Evolutionary conservation across 768 basidiomycete genomes (phyloP), one percentile per base, ranked within the genome.

Genomic region (Mycena sanguinolenta): DNA sequence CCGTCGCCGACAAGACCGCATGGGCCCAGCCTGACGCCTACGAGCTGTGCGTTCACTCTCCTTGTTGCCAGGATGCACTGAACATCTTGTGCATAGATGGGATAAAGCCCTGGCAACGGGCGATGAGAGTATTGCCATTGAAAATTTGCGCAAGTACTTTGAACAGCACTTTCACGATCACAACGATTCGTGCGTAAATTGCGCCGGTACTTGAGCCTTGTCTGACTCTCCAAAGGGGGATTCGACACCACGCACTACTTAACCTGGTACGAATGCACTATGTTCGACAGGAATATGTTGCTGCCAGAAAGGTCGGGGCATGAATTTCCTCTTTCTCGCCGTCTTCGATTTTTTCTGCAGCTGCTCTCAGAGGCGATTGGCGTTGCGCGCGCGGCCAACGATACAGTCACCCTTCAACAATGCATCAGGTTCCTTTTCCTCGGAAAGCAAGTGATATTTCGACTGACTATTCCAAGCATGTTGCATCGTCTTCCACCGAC

Each of bases 111-210:
- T 86, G n/a, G 83, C 86, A 16, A 86, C 87, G 7, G 92, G 92
- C 0, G 94, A 95, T 78, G 90, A 90, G 70, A 89, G 88, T 53
- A 73, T 86, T 12, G 93, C 93, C 0, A 84, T 88, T 3, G 93
- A 94, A 72, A 91, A 89, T 73, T 80, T 96, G 44, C 87, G 94
- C 38, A 83, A 88, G 61, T 96, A 93, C 78, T 96, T 95, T 73
- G 94, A 95, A 77, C 95, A 95, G 69, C 91, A 89, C 75, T 96
- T 96, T 75, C 91, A 95, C 71, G 90, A 92, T 65, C 86, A 84
- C 38, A 91, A 89, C 71, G 94, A 95, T 78, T 95, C 93, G 94
- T 95, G 68, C 74, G 93, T 84, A 52, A 28, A 46, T 50, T 52
- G 49, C 14, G 46, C 17, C 2, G 30, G 52, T 5, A 46, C 23